Evolutionary conservation across 805 yeast species (phyloP).

Genomic region (Teunomyces gatunensis): DNA sequence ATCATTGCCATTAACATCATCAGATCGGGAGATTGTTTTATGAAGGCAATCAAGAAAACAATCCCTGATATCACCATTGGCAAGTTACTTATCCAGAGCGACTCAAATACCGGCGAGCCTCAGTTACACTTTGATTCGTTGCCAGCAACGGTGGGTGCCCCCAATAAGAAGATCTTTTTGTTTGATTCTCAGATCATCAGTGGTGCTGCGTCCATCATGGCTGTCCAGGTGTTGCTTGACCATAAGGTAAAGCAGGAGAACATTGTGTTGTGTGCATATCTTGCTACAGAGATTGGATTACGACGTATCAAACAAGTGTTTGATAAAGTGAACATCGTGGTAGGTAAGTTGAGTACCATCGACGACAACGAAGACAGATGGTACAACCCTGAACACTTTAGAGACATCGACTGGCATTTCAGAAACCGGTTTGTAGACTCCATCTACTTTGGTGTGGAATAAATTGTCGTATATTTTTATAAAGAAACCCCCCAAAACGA

Average conservation of each 20-base stretch:
- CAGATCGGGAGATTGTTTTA: slow-evolving; percentile 91
- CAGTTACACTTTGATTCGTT: slow-evolving; percentile 79
- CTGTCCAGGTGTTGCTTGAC: slow-evolving; percentile 80
- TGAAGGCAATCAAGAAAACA: slow-evolving; percentile 70
- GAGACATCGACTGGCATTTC: slow-evolving; percentile 58
- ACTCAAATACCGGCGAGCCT: slow-evolving; percentile 89
- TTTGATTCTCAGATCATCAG: slow-evolving; percentile 87
- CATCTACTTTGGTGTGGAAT: slow-evolving; percentile 69
- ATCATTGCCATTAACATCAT: slow-evolving; percentile 76
- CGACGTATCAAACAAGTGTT: slow-evolving; percentile 73
- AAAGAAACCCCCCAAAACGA: not conserved
- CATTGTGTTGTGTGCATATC: slow-evolving; percentile 66
- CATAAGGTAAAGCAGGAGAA: slow-evolving; percentile 64
- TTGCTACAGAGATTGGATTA: slow-evolving; percentile 78
- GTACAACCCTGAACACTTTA: slow-evolving; percentile 38
- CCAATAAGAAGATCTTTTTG: slow-evolving; percentile 51
- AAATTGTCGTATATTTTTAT: not conserved
- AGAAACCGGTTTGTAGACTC: slow-evolving; percentile 70
- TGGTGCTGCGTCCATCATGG: slow-evolving; percentile 95
- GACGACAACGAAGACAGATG: slow-evolving; percentile 22
- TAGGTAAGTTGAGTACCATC: slow-evolving; percentile 58
- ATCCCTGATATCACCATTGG: slow-evolving; percentile 81
- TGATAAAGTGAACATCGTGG: slow-evolving; percentile 63
- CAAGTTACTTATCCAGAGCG: slow-evolving; percentile 82
- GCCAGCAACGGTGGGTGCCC: slow-evolving; percentile 42